Percentiles rank a stretch among this genome's conserved stretches.
phyloP scores from a whole-genome alignment of 306 rosid species.

The Psophocarpus tetragonolobus region DNA sequence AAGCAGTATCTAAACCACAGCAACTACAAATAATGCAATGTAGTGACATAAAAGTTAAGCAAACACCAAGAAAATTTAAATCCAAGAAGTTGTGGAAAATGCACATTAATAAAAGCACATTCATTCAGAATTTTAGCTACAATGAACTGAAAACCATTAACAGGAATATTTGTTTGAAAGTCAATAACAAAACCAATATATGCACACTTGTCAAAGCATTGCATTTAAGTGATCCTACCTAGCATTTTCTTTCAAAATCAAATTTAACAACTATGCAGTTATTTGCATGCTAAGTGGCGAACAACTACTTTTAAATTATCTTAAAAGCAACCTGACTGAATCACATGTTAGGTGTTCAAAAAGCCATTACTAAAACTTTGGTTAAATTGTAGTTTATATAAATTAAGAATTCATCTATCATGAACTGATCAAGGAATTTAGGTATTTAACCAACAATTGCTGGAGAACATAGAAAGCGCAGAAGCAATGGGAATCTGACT shows the following conservation, averaged over 20 bases:
- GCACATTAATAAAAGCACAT: background rate
- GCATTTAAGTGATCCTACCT: background rate
- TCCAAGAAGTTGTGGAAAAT: background rate
- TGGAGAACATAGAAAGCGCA: background rate
- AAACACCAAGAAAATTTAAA: background rate
- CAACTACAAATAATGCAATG: slow-evolving; percentile 30
- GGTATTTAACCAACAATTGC: background rate
- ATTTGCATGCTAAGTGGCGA: background rate
- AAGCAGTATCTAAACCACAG: slow-evolving; percentile 18
- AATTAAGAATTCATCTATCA: background rate
- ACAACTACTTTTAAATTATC: background rate
- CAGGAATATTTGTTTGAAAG: background rate
- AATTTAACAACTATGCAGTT: background rate
- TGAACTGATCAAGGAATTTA: slow-evolving; percentile 19
- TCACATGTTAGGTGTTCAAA: slow-evolving; percentile 3
- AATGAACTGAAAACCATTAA: slow-evolving; percentile 19
- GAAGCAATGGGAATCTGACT: slow-evolving; percentile 14
- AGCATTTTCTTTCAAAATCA: slow-evolving; percentile 11
- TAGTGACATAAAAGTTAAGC: slow-evolving; percentile 19
- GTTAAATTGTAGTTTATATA: background rate
- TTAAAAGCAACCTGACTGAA: slow-evolving; percentile 14
- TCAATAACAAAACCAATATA: slow-evolving; percentile 11
- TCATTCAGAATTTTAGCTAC: slow-evolving; percentile 2
- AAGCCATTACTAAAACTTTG: background rate
- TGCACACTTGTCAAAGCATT: background rate